A percentile compares a stretch with the other conserved stretches of the same genome.
Conservation (phyloP, 2,329 filamentous ascomycete species). For the Fusarium tricinctum region DNA sequence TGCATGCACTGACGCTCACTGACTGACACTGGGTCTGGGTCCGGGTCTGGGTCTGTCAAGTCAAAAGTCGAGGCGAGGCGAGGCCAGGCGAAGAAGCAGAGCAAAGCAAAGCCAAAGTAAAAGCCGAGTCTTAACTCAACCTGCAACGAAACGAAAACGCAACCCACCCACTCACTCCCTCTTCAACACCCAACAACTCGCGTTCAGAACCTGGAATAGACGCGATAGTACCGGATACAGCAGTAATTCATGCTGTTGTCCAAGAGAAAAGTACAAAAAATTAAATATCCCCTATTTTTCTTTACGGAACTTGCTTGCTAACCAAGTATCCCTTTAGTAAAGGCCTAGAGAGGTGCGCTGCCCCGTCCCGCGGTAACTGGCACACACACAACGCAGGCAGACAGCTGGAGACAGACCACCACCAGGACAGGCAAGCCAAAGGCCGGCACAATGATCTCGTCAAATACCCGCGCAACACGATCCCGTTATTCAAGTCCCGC, state of each 20-base stretch:
- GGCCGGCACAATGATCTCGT: slow-evolving; percentile 55
- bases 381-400: slow-evolving; percentile 29
- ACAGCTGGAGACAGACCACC: slow-evolving; percentile 30
- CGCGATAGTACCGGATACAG: slow-evolving; percentile 48
- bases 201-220: slow-evolving; percentile 51
- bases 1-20: slow-evolving; percentile 36
- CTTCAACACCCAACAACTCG: slow-evolving; percentile 48
- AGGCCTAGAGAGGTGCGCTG: slow-evolving; percentile 54
- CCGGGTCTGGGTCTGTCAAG: slow-evolving; percentile 19
- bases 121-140: slow-evolving; percentile 40
- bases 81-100: slow-evolving; percentile 23
- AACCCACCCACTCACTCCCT: slow-evolving; percentile 46
- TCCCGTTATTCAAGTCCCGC: slow-evolving; percentile 71
- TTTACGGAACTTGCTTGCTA: slow-evolving; percentile 24
- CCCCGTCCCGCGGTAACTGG: slow-evolving; percentile 48
- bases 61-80: slow-evolving; percentile 28
- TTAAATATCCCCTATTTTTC: slow-evolving; percentile 6
- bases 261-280: slow-evolving; percentile 49
- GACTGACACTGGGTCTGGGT: slow-evolving; percentile 23
- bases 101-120: slow-evolving; percentile 31
- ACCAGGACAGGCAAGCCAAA: slow-evolving; percentile 27
- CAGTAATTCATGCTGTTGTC: slow-evolving; percentile 53
- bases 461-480: slow-evolving; percentile 65
- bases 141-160: slow-evolving; percentile 27
- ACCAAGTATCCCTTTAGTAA: slow-evolving; percentile 27